Conservation (phyloP, 352 stramenopile genomes). For the Pythium monospermum region DNA sequence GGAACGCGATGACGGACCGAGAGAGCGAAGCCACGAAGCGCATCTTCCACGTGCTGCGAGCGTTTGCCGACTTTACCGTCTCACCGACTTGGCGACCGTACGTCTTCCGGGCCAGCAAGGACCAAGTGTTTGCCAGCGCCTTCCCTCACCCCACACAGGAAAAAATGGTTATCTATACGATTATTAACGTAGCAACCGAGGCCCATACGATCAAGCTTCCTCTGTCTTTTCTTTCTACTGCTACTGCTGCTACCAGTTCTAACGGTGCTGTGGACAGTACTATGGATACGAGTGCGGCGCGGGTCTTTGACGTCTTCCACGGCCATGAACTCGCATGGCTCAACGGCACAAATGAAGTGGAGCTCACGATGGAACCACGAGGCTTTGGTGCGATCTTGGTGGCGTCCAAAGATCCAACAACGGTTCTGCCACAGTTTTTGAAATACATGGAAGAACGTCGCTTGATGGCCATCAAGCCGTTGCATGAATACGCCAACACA, state of each 20-base stretch:
- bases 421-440: conserved; percentile 20
- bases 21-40: conserved; percentile 61
- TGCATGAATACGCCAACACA: conserved; percentile 38
- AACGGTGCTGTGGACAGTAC: too few species aligned
- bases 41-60: conserved; percentile 56
- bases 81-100: conserved; percentile 53
- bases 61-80: conserved; percentile 42
- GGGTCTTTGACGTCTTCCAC: conserved; percentile 62
- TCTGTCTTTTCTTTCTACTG: conserved; percentile 21
- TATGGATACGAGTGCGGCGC: too few species aligned
- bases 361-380: conserved; percentile 41
- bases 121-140: conserved; percentile 37
- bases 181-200: conserved; percentile 44
- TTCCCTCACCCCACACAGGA: conserved; percentile 19
- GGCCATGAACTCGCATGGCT: conserved; percentile 33
- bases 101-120: conserved; percentile 16
- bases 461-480: conserved; percentile 37
- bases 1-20: conserved; percentile 70
- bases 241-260: conserved; percentile 3
- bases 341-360: conserved; percentile 4
- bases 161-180: conserved; percentile 44
- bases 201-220: conserved; percentile 28
- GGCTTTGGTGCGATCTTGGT: conserved; percentile 58
- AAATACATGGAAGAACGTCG: conserved; percentile 48
- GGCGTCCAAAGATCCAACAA: conserved; percentile 15